phyloP scores from a whole-genome alignment of 2,329 filamentous ascomycete genomes.

The Talaromyces pinophilus region DNA sequence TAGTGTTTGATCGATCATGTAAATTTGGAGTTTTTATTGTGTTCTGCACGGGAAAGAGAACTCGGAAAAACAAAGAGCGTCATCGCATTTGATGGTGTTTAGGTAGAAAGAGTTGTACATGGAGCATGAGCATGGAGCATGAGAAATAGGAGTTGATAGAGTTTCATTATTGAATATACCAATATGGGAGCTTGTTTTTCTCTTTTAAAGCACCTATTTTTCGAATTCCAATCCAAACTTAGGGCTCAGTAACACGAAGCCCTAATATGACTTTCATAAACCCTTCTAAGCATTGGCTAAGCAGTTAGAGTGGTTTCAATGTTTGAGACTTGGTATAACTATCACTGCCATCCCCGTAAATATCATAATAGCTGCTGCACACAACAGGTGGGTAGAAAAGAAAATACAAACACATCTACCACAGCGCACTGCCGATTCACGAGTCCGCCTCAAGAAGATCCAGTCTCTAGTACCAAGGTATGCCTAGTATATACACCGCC shows the following conservation, averaged over 20 bases:
- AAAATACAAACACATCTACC: background rate
- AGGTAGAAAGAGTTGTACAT: background rate
- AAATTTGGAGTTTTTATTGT: background rate
- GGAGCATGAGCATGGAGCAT: background rate
- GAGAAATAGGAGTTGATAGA: background rate
- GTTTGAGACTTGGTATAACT: background rate
- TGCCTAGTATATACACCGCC: background rate
- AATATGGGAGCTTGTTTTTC: background rate
- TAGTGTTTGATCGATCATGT: background rate
- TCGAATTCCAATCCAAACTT: background rate
- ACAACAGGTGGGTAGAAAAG: background rate
- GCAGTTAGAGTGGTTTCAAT: background rate
- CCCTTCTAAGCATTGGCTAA: background rate
- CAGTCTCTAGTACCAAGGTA: background rate
- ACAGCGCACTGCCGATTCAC: background rate
- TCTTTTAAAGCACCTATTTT: background rate
- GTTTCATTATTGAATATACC: background rate
- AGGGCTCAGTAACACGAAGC: background rate
- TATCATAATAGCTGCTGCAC: background rate
- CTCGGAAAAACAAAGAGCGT: background rate
- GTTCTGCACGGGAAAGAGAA: background rate
- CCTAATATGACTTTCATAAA: background rate
- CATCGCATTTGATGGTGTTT: conserved; percentile 17
- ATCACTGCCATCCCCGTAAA: background rate
- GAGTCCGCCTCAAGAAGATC: background rate